These are phyloP conservation scores for Kluyveromyces siamensis DNA, from an alignment of 805 yeast species.

Conservation along the genomic window DNA sequence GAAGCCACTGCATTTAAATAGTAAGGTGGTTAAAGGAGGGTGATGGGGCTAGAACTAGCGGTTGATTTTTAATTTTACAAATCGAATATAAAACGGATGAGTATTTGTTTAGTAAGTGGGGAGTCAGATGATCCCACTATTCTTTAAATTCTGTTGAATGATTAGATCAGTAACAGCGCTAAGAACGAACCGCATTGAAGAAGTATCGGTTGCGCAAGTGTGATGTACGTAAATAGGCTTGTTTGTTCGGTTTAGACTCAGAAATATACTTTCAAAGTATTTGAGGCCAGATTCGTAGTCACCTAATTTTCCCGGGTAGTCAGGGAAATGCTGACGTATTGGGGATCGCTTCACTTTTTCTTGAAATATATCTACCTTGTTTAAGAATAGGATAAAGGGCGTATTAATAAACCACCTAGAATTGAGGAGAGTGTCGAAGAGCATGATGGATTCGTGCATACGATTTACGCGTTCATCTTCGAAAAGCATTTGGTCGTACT, in stretches of 20 bases:
- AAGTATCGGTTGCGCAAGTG: slow-evolving; percentile 92
- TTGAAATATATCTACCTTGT: slow-evolving; percentile 77
- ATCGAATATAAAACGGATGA: too few relatives aligned
- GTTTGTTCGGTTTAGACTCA: slow-evolving; percentile 50
- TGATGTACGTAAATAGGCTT: slow-evolving; percentile 82
- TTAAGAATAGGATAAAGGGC: slow-evolving; percentile 81
- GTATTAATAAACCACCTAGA: slow-evolving; percentile 78
- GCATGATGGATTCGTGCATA: slow-evolving; percentile 79
- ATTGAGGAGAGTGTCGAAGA: slow-evolving; percentile 77
- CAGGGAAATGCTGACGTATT: slow-evolving; percentile 67
- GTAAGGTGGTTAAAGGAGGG: not conserved
- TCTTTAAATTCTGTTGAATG: slow-evolving; percentile 70
- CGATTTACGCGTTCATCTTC: slow-evolving; percentile 87
- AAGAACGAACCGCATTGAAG: slow-evolving; percentile 81
- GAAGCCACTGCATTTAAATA: too few relatives aligned
- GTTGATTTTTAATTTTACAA: not conserved
- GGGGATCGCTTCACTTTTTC: slow-evolving; percentile 60
- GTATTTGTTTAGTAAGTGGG: too few relatives aligned
- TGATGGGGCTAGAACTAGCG: not conserved
- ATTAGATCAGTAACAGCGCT: slow-evolving; percentile 90
- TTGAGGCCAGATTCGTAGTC: slow-evolving; percentile 59
- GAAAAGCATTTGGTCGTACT: slow-evolving; percentile 84
- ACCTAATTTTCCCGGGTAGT: slow-evolving; percentile 55
- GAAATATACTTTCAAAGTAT: slow-evolving; percentile 62
- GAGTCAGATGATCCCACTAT: slow-evolving; percentile 57